Percentiles rank a stretch among this genome's conserved stretches.
Conservation (phyloP, 495 filamentous ascomycete species). For the Neurospora hispaniola region DNA sequence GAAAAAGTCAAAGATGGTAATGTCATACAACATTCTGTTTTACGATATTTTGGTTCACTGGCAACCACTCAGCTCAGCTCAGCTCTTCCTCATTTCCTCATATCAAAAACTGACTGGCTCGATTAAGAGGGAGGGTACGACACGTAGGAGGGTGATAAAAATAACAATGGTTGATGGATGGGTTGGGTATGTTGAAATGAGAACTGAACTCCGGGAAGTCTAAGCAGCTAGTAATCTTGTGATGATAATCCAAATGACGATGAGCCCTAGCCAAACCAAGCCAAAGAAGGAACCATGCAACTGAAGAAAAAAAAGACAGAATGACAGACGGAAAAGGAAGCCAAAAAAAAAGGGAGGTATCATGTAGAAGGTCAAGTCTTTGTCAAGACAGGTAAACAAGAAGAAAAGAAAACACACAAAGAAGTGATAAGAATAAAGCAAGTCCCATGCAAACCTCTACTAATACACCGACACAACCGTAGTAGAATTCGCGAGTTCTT, state of each 20-base stretch:
- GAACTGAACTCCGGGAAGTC: neutral
- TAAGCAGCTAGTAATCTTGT: neutral
- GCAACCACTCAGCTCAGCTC: neutral
- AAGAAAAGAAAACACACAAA: neutral
- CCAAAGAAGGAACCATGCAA: neutral
- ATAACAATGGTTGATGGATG: neutral
- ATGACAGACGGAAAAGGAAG: neutral
- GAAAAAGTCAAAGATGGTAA: neutral
- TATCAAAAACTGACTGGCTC: neutral
- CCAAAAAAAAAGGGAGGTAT: neutral
- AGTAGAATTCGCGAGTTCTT: neutral
- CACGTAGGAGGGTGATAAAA: neutral
- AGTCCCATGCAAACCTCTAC: neutral
- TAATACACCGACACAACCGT: neutral
- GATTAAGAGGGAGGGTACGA: neutral
- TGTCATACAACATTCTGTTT: neutral
- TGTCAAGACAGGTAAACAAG: neutral
- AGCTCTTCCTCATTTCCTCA: neutral
- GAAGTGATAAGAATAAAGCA: neutral
- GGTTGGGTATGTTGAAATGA: neutral
- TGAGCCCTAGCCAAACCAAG: neutral
- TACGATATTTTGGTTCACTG: neutral
- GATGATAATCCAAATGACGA: neutral
- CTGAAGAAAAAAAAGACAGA: neutral
- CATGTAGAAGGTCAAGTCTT: neutral